These are phyloP conservation scores for Aspergillus bridgeri DNA, from an alignment of 495 filamentous ascomycete genomes.

Conservation along the genomic window DNA sequence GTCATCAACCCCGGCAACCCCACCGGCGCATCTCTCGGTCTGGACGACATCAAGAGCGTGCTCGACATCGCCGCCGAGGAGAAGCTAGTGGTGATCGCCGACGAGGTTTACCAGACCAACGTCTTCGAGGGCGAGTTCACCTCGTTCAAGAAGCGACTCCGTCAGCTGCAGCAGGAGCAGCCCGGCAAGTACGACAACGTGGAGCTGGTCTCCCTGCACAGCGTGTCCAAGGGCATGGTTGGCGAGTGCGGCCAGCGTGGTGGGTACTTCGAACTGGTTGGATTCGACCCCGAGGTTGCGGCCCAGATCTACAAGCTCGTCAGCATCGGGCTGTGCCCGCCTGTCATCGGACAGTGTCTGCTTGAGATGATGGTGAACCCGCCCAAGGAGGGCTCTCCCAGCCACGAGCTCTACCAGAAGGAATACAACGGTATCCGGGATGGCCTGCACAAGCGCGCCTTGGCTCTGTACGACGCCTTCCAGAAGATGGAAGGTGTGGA, in stretches of 20 bases:
- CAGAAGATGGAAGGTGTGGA: conserved; percentile 91
- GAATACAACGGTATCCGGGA: conserved; percentile 80
- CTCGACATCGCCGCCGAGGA: conserved; percentile 82
- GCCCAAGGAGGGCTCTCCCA: conserved; percentile 74
- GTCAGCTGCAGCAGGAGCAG: conserved; percentile 72
- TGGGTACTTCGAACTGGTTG: conserved; percentile 92
- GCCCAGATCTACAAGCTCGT: conserved; percentile 98
- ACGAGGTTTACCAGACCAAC: conserved; percentile 99
- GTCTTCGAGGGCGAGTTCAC: conserved; percentile 90
- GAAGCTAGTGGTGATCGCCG: conserved; percentile 83
- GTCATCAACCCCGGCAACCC: conserved; percentile 99
- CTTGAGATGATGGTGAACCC: conserved; percentile 98
- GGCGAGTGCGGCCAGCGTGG: conserved; percentile 97
- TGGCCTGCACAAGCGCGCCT: conserved; percentile 72
- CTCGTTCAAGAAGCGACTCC: conserved; percentile 88
- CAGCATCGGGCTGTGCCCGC: conserved; percentile 90
- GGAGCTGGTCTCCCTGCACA: conserved; percentile 84
- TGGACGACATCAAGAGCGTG: conserved; percentile 74
- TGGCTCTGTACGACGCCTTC: conserved; percentile 84
- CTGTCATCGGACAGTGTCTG: conserved; percentile 91
- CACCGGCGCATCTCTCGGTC: conserved; percentile 78
- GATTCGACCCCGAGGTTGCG: conserved; percentile 80
- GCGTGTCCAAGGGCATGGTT: conserved; percentile 93
- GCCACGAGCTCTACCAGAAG: conserved; percentile 72
- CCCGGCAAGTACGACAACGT: conserved; percentile 76